These are phyloP conservation scores for Daedalea quercina DNA, from an alignment of 768 basidiomycete genomes.

Conservation along the genomic window DNA sequence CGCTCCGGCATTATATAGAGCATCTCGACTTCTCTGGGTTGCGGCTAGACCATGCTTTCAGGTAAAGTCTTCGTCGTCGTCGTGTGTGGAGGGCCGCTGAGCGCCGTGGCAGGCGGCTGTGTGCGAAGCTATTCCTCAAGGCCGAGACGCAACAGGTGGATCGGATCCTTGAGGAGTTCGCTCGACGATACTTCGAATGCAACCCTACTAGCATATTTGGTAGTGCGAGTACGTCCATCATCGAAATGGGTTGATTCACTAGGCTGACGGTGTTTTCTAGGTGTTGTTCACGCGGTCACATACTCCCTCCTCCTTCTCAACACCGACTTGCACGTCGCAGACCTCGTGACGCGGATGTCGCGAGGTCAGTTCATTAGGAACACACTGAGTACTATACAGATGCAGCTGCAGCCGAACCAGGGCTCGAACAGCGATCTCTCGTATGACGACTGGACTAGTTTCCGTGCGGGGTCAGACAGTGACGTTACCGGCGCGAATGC, in stretches of 20 bases:
- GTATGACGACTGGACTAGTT: slow-evolving; percentile 60
- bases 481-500: slow-evolving; percentile 36
- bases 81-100: not conserved
- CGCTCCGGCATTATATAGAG: slow-evolving; percentile 76
- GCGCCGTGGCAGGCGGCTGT: slow-evolving; percentile 57
- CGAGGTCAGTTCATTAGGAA: slow-evolving; percentile 88
- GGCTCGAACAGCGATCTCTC: slow-evolving; percentile 57
- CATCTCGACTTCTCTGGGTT: slow-evolving; percentile 83
- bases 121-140: slow-evolving; percentile 87
- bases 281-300: slow-evolving; percentile 90
- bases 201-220: slow-evolving; percentile 80
- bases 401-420: slow-evolving; percentile 55
- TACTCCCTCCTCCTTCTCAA: slow-evolving; percentile 93
- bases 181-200: slow-evolving; percentile 85
- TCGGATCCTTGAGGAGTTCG: slow-evolving; percentile 90
- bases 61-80: slow-evolving; percentile 43
- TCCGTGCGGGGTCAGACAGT: slow-evolving; percentile 52
- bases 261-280: slow-evolving; percentile 31
- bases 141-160: slow-evolving; percentile 98
- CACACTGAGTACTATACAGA: slow-evolving; percentile 81
- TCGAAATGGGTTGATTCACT: not conserved
- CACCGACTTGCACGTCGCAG: slow-evolving; percentile 96
- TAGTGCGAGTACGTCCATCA: slow-evolving; percentile 60
- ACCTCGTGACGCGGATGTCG: slow-evolving; percentile 85
- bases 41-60: slow-evolving; percentile 84